These are phyloP conservation scores for Elaeis oleifera DNA, from an alignment of 202 grass and related monocot species.

Conservation along the genomic window DNA sequence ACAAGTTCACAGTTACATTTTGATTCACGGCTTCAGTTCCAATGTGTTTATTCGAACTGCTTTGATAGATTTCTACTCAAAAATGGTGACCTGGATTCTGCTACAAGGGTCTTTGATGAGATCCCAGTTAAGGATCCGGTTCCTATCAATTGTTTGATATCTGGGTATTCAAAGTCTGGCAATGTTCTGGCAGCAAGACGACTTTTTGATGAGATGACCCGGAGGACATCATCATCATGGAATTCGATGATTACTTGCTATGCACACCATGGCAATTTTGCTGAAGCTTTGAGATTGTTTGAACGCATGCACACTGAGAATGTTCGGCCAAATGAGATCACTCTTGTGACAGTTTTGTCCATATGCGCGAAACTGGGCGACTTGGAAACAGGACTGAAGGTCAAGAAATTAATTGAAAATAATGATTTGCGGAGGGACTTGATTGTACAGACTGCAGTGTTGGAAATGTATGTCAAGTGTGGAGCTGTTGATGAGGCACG, in stretches of 20 bases:
- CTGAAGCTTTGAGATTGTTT: slow-evolving; percentile 54
- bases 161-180: slow-evolving; percentile 54
- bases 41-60: slow-evolving; percentile 51
- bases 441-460: slow-evolving; percentile 53
- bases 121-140: slow-evolving; percentile 49
- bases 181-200: slow-evolving; percentile 37
- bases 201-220: slow-evolving; percentile 59
- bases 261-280: slow-evolving; percentile 38
- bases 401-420: slow-evolving; percentile 32
- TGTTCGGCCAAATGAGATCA: slow-evolving; percentile 56
- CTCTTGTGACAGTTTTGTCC: slow-evolving; percentile 53
- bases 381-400: slow-evolving; percentile 36
- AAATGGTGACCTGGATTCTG: slow-evolving; percentile 47
- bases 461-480: slow-evolving; percentile 80
- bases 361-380: slow-evolving; percentile 64
- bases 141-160: slow-evolving; percentile 80
- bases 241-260: slow-evolving; percentile 81
- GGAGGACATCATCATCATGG: slow-evolving; percentile 61
- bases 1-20: slow-evolving; percentile 49
- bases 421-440: slow-evolving; percentile 46
- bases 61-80: slow-evolving; percentile 75
- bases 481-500: slow-evolving; percentile 60
- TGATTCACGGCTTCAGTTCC: slow-evolving; percentile 39
- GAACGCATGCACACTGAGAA: slow-evolving; percentile 48
- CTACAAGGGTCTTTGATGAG: slow-evolving; percentile 46